Conservation (phyloP, 306 rosid species). For the Acmispon strigosus region DNA sequence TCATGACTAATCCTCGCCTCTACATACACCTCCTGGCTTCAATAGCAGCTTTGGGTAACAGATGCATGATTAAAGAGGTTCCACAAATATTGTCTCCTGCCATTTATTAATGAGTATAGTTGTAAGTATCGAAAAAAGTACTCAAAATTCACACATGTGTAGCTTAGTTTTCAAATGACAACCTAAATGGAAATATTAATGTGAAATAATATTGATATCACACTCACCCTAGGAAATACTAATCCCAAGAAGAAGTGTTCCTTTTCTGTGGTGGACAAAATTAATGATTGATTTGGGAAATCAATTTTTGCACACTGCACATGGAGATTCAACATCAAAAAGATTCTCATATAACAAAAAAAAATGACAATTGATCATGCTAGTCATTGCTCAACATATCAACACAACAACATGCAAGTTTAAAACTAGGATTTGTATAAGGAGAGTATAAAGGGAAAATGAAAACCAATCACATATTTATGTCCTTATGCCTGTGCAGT, state of each 20-base stretch:
- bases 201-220: not conserved
- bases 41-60: not conserved
- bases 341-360: not conserved
- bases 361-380: no score
- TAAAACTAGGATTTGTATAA: no score
- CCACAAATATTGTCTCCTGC: not conserved
- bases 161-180: not conserved
- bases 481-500: no score
- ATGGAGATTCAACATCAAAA: not conserved
- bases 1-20: not conserved
- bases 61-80: not conserved
- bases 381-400: not conserved
- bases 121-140: not conserved
- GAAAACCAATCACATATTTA: no score
- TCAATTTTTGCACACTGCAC: conserved; percentile 17
- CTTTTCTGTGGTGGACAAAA: not conserved
- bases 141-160: not conserved
- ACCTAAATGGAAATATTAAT: not conserved
- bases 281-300: not conserved
- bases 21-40: not conserved
- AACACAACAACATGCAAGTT: not conserved
- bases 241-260: conserved; percentile 2
- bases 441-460: not conserved
- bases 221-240: conserved; percentile 19
- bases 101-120: not conserved